These are phyloP conservation scores for Backusella macrospora DNA, from an alignment of 192 early-diverging fungal species.

Conservation along the genomic window DNA sequence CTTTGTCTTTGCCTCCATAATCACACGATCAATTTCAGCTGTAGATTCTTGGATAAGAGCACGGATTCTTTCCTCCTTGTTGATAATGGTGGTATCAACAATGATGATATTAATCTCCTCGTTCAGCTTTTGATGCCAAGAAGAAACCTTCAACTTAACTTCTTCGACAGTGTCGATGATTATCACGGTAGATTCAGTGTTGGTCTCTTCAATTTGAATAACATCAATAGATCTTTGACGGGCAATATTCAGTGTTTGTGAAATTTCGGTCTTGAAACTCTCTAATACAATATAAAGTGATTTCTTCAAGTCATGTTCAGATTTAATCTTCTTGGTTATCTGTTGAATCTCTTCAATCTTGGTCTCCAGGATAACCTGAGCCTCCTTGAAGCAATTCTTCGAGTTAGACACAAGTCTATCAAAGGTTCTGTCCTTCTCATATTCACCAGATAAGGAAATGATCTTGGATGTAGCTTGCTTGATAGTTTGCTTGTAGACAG, in stretches of 20 bases:
- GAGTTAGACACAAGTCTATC: neutral
- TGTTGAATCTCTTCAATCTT: slow-evolving; percentile 6
- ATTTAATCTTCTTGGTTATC: neutral
- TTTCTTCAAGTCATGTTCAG: neutral
- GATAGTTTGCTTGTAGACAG: neutral
- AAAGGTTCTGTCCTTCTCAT: slow-evolving; percentile 1
- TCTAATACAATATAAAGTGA: neutral
- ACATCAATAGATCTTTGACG: neutral
- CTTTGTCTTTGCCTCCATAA: neutral
- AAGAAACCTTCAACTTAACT: neutral
- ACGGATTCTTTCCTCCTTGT: slow-evolving; percentile 8
- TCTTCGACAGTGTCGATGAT: slow-evolving; percentile 20
- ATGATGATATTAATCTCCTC: neutral
- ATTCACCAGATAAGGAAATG: neutral
- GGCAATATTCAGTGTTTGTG: neutral
- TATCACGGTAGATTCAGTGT: slow-evolving; percentile 2
- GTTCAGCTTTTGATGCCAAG: neutral
- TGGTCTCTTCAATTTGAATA: neutral
- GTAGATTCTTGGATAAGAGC: neutral
- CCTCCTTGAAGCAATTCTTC: neutral
- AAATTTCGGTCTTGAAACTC: neutral
- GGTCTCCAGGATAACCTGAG: neutral
- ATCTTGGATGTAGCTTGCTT: neutral
- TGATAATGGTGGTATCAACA: neutral
- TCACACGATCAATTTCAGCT: slow-evolving; percentile 11